Conservation (phyloP, 768 basidiomycete species). For the Tricholomella constricta region DNA sequence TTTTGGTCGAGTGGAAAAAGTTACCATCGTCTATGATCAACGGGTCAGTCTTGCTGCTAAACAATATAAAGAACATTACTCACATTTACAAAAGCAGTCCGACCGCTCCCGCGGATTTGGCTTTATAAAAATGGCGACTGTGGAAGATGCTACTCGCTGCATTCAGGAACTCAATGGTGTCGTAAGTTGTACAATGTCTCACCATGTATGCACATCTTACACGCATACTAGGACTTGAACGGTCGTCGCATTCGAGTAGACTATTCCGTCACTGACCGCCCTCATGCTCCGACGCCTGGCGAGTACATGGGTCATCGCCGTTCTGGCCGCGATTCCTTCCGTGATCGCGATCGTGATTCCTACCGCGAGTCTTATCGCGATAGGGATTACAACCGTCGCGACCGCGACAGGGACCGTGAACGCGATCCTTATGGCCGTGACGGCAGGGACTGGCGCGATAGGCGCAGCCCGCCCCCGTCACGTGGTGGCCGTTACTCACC, state of each 20-base stretch:
- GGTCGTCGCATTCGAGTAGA: constrained; percentile 97
- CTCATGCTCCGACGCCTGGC: constrained; percentile 95
- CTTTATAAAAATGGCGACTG: constrained; percentile 90
- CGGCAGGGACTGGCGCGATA: constrained; percentile 76
- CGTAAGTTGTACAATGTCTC: constrained; percentile 49
- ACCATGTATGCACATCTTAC: neutral
- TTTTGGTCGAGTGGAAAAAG: constrained; percentile 90
- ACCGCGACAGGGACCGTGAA: constrained; percentile 57
- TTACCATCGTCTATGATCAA: constrained; percentile 96
- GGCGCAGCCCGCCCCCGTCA: constrained; percentile 70
- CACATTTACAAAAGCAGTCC: constrained; percentile 50
- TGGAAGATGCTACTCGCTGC: constrained; percentile 87
- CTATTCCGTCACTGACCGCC: constrained; percentile 91
- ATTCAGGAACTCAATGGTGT: constrained; percentile 92
- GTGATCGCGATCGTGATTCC: constrained; percentile 37
- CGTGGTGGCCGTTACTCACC: constrained; percentile 73
- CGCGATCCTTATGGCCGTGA: constrained; percentile 71
- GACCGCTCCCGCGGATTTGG: constrained; percentile 98
- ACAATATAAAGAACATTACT: constrained; percentile 10
- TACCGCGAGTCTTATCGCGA: constrained; percentile 51
- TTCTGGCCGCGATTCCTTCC: constrained; percentile 41
- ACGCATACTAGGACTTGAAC: constrained; percentile 72
- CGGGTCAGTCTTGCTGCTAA: constrained; percentile 58
- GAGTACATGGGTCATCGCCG: constrained; percentile 96
- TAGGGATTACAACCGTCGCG: constrained; percentile 52